A percentile compares a stretch with the other conserved stretches of the same genome.
Evolutionary conservation across 2,329 filamentous ascomycete species (phyloP).

Genomic region (Sclerotinia spermophila): DNA sequence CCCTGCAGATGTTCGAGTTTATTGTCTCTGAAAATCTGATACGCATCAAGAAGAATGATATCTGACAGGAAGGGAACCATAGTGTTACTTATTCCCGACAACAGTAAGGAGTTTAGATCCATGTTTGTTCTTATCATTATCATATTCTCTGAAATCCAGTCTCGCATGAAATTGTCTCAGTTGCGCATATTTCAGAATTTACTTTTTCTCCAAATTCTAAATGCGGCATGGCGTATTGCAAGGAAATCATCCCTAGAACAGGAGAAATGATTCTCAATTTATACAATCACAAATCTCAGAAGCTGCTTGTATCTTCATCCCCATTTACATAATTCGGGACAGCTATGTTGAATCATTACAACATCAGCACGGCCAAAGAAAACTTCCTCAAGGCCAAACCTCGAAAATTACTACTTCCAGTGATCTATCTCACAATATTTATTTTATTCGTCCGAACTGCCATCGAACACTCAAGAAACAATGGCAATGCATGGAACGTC

Average conservation of each 20-base stretch:
- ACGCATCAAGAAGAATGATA: too few species aligned
- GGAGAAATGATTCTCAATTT: not conserved
- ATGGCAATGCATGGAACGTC: not conserved
- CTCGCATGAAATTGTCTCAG: slow-evolving; percentile 12
- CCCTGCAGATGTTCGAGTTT: not conserved
- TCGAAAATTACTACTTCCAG: slow-evolving; percentile 13
- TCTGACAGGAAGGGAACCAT: too few species aligned
- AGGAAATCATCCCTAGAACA: not conserved
- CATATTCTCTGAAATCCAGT: not conserved
- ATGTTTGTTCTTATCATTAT: not conserved
- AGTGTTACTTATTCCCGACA: not conserved
- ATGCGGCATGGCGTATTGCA: not conserved
- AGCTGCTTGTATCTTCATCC: not conserved
- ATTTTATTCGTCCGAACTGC: slow-evolving; percentile 12
- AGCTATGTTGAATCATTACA: slow-evolving; percentile 11
- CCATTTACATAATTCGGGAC: not conserved
- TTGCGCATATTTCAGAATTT: slow-evolving; percentile 3
- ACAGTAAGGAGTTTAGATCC: not conserved
- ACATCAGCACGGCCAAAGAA: slow-evolving; percentile 8
- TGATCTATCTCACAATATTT: slow-evolving; percentile 4
- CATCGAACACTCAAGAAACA: not conserved
- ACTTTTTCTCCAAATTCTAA: not conserved
- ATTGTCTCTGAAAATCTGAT: not conserved
- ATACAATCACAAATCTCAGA: not conserved
- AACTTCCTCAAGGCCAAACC: slow-evolving; percentile 15